phyloP scores from a whole-genome alignment of 78 protist genomes.

The Carpediemonas membranifera region DNA sequence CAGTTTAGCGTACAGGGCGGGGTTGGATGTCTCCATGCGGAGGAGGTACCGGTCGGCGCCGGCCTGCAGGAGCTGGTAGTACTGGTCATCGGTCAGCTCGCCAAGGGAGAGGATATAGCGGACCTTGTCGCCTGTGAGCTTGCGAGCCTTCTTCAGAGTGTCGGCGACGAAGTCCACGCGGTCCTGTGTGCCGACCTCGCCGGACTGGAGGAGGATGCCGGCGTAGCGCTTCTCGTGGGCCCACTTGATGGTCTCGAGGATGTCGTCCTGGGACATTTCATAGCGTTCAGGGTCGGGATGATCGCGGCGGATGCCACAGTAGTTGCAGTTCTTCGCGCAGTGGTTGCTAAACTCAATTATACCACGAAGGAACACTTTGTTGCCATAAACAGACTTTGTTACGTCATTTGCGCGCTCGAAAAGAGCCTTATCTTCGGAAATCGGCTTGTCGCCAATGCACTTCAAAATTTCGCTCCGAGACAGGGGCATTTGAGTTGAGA shows the following conservation, averaged over 20 bases:
- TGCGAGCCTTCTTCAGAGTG: not conserved
- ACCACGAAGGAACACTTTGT: slow-evolving; percentile 17
- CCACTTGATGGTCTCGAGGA: slow-evolving; percentile 5
- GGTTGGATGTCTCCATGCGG: slow-evolving; percentile 34
- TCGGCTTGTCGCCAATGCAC: no score
- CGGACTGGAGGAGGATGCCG: slow-evolving; percentile 22
- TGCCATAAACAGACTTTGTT: not conserved
- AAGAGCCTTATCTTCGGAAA: no score
- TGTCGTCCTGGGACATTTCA: slow-evolving; percentile 6
- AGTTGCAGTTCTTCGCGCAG: slow-evolving; percentile 25
- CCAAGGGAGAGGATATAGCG: slow-evolving; percentile 2
- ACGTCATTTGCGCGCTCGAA: no score
- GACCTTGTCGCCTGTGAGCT: not conserved
- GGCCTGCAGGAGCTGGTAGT: slow-evolving; percentile 4
- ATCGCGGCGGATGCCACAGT: slow-evolving; percentile 26
- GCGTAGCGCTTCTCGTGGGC: not conserved
- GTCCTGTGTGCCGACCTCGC: not conserved
- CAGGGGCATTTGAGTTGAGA: no score
- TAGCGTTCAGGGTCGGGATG: not conserved
- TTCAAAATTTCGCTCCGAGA: no score
- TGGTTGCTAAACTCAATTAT: slow-evolving; percentile 29
- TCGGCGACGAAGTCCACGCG: not conserved
- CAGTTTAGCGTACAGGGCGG: not conserved
- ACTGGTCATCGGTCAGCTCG: not conserved
- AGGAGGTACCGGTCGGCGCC: slow-evolving; percentile 22